A percentile compares a stretch with the other conserved stretches of the same genome.
These are phyloP conservation scores for Metarhizium anisopliae DNA, from an alignment of 2,329 filamentous ascomycete genomes.

Conservation along the genomic window DNA sequence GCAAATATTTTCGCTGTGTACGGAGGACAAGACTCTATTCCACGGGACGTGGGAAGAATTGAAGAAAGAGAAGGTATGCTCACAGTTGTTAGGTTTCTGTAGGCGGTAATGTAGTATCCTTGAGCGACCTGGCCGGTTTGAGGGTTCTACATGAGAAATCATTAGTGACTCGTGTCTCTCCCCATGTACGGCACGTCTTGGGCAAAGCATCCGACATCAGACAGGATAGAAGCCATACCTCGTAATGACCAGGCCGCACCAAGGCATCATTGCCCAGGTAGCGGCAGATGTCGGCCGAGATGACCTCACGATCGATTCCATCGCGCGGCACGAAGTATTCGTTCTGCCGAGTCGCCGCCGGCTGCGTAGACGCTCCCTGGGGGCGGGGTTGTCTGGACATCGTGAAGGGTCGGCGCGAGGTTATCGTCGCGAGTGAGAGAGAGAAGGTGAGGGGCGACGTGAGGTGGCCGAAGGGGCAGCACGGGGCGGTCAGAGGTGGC, in stretches of 20 bases:
- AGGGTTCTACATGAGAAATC: slow-evolving; percentile 33
- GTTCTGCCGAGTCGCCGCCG: slow-evolving; percentile 49
- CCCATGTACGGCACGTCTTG: not conserved
- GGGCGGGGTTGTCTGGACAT: slow-evolving; percentile 32
- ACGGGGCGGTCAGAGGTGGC: slow-evolving; percentile 5
- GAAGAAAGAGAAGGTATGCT: slow-evolving; percentile 22
- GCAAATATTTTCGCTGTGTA: not conserved
- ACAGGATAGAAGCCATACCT: slow-evolving; percentile 39
- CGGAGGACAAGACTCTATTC: not conserved
- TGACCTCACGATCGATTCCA: slow-evolving; percentile 76
- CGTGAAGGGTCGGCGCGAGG: slow-evolving; percentile 10
- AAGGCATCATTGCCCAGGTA: slow-evolving; percentile 77
- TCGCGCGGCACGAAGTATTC: slow-evolving; percentile 75
- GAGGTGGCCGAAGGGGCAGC: slow-evolving; percentile 6
- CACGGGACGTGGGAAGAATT: not conserved
- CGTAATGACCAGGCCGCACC: slow-evolving; percentile 64
- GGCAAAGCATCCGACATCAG: not conserved
- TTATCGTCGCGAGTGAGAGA: slow-evolving; percentile 2
- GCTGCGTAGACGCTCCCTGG: slow-evolving; percentile 22
- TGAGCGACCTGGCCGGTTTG: slow-evolving; percentile 51
- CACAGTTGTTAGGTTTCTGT: slow-evolving; percentile 71
- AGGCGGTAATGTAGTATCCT: slow-evolving; percentile 71
- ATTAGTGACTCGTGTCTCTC: not conserved
- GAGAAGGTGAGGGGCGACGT: slow-evolving; percentile 5
- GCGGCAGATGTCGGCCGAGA: slow-evolving; percentile 76